Base-by-base conservation (phyloP, 768 basidiomycete species). In the Candolleomyces eurysporus region DNA sequence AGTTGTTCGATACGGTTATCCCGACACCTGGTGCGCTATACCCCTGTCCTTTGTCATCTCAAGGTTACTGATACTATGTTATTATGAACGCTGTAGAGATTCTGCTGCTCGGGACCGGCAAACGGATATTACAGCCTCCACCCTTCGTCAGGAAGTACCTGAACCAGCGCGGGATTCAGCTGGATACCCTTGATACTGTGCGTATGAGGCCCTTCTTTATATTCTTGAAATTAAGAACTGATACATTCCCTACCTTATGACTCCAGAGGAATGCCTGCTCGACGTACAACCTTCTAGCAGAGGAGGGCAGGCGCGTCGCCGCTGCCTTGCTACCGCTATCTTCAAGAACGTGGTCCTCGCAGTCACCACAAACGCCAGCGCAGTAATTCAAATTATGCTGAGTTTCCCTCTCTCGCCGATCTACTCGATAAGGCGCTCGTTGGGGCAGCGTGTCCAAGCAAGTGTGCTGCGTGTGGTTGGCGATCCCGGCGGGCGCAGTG, bases 271-370 rank as follows among this genome's bases (percentile, higher is more conserved):
- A 96, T 70, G 96, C 96, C 17, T 95, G 93, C 67, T 90, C 96
- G 30, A 98, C 96, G 0, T 99, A 95, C 74, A 98, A 99, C 72
- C 72, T 99, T 22, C 81, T 99, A 50, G 76, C 90, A 0, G 96
- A 99, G 72, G 96, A 99, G 75, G 96, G 96, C 7, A 81, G 96
- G 57, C 87, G 90, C 26, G 93, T 98, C 13, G 92, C 94, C 45
- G 95, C 92, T 14, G 96, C 95, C 2, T 73, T 97, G n/a, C 78
- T 96, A 19, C 94, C 95, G 4, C 65, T 87, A 17, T 73, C 77
- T 7, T 79, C 81, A 48, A 78, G 76, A 39, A 48, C 72, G n/a
- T 90, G 89, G 90, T 71, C 73, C 48, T 63, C 65, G 58, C 32
- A 61, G 36, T 58, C 54, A 39, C 14, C 54, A 4, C 17, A 56